phyloP scores from a whole-genome alignment of 805 yeast genomes.

The Metschnikowia chrysomelidarum region DNA sequence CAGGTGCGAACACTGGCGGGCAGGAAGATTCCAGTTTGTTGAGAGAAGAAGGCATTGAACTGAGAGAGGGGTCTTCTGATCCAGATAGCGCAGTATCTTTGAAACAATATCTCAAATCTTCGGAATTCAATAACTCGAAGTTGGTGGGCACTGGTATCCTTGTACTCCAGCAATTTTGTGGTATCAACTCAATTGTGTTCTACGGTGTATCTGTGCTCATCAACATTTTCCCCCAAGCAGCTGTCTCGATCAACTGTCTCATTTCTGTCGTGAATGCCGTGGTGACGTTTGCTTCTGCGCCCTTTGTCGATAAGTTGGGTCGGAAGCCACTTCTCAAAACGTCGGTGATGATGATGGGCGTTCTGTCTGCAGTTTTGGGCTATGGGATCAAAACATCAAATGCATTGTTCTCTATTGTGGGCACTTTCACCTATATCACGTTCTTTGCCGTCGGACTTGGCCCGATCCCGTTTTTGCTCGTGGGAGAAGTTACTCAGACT shows the following conservation, averaged over 20 bases:
- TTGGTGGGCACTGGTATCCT: constrained; percentile 68
- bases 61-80: background rate
- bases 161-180: constrained; percentile 87
- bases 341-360: constrained; percentile 68
- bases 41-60: constrained; percentile 19
- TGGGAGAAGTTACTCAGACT: constrained; percentile 83
- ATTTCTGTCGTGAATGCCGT: constrained; percentile 74
- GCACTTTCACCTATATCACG: constrained; percentile 72
- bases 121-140: constrained; percentile 56
- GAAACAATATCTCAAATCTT: constrained; percentile 46
- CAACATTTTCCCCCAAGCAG: constrained; percentile 66
- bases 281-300: constrained; percentile 72
- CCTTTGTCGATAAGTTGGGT: constrained; percentile 72
- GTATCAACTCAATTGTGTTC: constrained; percentile 88
- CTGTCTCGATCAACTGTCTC: constrained; percentile 70
- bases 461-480: constrained; percentile 88
- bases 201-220: constrained; percentile 87
- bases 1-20: background rate
- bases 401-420: constrained; percentile 52
- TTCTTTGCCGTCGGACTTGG: constrained; percentile 92
- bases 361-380: constrained; percentile 61
- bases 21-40: constrained; percentile 21
- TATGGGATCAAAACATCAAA: constrained; percentile 54
- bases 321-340: constrained; percentile 67
- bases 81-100: constrained; percentile 22